A percentile compares a stretch with the other conserved stretches of the same genome.
Evolutionary conservation across 192 early-diverging fungal genomes (phyloP).

Genomic region (Mycoemilia scoparia): DNA sequence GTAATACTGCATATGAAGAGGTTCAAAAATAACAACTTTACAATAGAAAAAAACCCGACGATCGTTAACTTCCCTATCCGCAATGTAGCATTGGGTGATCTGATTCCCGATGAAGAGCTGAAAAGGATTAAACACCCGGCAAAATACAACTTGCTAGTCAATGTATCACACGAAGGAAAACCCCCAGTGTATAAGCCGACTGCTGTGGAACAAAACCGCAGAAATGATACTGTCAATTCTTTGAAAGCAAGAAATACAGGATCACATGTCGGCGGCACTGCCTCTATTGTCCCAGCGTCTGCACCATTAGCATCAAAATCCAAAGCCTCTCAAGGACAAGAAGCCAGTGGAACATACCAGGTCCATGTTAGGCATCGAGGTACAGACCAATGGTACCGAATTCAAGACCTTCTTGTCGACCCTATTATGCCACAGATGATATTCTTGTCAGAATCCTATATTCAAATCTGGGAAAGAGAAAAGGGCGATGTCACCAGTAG

Average conservation of each 20-base stretch:
- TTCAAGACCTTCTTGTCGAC: slow-evolving; percentile 86
- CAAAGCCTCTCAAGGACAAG: too few species aligned
- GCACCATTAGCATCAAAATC: too few species aligned
- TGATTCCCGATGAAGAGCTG: slow-evolving; percentile 30
- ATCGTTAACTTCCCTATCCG: slow-evolving; percentile 90
- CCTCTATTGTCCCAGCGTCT: too few species aligned
- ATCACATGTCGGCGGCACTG: too few species aligned
- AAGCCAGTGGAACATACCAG: too few species aligned
- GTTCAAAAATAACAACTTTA: slow-evolving; percentile 70
- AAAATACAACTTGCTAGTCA: slow-evolving; percentile 71
- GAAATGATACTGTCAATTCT: too few species aligned
- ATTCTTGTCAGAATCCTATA: slow-evolving; percentile 76
- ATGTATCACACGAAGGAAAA: slow-evolving; percentile 79
- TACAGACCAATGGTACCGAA: slow-evolving; percentile 82
- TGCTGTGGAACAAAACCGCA: too few species aligned
- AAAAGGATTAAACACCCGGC: slow-evolving; percentile 4
- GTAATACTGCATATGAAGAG: slow-evolving; percentile 84
- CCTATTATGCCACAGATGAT: slow-evolving; percentile 90
- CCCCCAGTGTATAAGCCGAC: slow-evolving; percentile 14
- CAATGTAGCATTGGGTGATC: slow-evolving; percentile 63
- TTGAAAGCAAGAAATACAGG: too few species aligned
- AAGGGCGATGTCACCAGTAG: too few species aligned
- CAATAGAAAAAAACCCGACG: slow-evolving; percentile 84
- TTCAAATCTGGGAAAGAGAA: slow-evolving; percentile 50
- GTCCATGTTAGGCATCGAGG: slow-evolving; percentile 59